Base-by-base conservation (phyloP, 2,329 filamentous ascomycete genomes). In the Scleromitrula shiraiana region DNA sequence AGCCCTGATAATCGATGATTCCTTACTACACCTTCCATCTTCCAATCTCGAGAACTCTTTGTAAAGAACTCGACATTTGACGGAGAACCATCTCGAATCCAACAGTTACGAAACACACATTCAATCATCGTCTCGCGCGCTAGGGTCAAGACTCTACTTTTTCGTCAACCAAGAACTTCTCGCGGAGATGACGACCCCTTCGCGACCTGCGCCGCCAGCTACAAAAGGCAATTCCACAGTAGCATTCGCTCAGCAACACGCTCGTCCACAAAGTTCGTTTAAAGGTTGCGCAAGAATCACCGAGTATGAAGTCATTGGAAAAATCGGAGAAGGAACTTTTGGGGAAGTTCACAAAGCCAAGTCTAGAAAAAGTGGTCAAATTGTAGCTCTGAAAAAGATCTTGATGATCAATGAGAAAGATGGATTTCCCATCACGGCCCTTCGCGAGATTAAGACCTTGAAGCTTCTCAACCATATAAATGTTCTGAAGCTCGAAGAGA, bases 331-430 rank as follows among this genome's bases (percentile, higher is more conserved):
- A 66, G 91, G 91, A 52, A 97, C 91, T 19, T 97, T 97, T 69
- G 91, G 91, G 82, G 89, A 97, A 70, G 93, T 97, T 32, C 88
- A 95, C 67, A 93, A 91, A 62, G 93, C 89, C 52, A 79, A 79
- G 53, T 88, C 85, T 23, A 83, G 80, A 60, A 85, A 77, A 61
- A 86, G 81, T 1, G 84, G 86, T 46, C 75, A 78, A 20, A 67
- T 91, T 38, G 85, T 95, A 52, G 93, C 93, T 4, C 68, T 98
- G 62, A 98, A 98, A 73, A 97, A 97, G 76, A 98, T 98, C 57
- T 80, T 98, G 56, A 96, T 97, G 87, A 93, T 97, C 66, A 95
- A 97, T 66, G 93, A 98, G 71, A 97, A 96, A 66, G 93, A 98
- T 68, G 93, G 93, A 73, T 98, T 98, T 59, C 93, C 93, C n/a